Evolutionary conservation across 805 yeast genomes (phyloP).

Genomic region (Yarrowia sp.): DNA sequence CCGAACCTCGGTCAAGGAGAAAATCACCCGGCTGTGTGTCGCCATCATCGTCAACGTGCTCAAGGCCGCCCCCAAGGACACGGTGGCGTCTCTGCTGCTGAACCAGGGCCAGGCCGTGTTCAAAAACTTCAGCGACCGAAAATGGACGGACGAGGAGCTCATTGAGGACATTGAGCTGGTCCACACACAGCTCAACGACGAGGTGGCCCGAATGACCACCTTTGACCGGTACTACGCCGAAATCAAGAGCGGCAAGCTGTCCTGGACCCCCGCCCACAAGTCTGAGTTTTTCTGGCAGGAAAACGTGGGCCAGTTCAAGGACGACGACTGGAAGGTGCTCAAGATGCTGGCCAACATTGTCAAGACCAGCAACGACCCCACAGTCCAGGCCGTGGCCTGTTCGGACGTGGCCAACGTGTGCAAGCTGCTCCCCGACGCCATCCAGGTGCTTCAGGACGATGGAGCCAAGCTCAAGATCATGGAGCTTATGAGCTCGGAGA

Average conservation of each 20-base stretch:
- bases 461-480: conserved; percentile 81
- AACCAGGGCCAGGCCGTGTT: conserved; percentile 77
- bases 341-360: conserved; percentile 60
- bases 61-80: conserved; percentile 48
- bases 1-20: conserved; percentile 87
- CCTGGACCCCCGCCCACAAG: conserved; percentile 92
- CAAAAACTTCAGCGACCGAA: conserved; percentile 76
- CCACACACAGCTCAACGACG: conserved; percentile 66
- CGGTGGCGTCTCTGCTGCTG: conserved; percentile 72
- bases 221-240: conserved; percentile 92
- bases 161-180: conserved; percentile 70
- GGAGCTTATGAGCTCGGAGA: conserved; percentile 79
- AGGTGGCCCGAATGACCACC: conserved; percentile 81
- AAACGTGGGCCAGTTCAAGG: conserved; percentile 76
- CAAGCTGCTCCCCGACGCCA: conserved; percentile 66
- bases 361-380: conserved; percentile 47
- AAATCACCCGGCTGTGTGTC: conserved; percentile 83
- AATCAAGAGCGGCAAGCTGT: conserved; percentile 74
- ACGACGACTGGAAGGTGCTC: conserved; percentile 74
- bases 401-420: conserved; percentile 71
- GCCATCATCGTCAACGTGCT: conserved; percentile 62
- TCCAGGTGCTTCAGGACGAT: conserved; percentile 58
- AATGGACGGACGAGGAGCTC: conserved; percentile 94
- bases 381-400: conserved; percentile 64
- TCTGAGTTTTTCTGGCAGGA: conserved; percentile 90